Base-by-base conservation (phyloP, 371 early-diverging fungal species). In the Circinella minor region DNA sequence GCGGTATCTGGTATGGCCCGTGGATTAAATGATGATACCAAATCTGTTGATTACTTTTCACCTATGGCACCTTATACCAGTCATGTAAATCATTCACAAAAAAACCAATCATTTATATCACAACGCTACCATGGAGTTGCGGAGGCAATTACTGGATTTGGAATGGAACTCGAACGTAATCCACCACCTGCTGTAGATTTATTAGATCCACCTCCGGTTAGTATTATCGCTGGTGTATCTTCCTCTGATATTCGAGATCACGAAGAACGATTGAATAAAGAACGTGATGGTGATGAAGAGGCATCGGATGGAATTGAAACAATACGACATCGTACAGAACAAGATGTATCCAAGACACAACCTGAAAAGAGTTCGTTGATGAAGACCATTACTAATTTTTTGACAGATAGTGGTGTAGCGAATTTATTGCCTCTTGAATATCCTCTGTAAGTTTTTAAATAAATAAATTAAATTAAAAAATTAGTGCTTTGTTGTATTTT, bases 361-460 rank as follows among this genome's bases (percentile, higher is more conserved):
- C 68, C 74, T 4, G 83, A 84, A 70, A 79, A 87, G 61, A 79
- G 75, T 10, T 92, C 92, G 0, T 85, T 94, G 47, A 90, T 96
- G 87, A 92, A 92, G 73, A 93, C 94, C 3, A 74, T 95, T 6
- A 86, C 94, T 5, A 92, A 83, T 49, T 85, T 95, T 49, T 91
- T 93, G 87, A 89, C 88, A 5, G 94, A 92, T 49, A 80, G 83
- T 74, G 77, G 82, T 49, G 74, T 86, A 7, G 80, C 81, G 4
- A 90, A 88, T 54, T 81, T 93, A 9, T 71, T 87, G 4, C 92
- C 95, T 2, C 74, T 96, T 64, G 91, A 90, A 49, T 89, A 87
- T 64, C 94, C 95, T 1, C 73, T 91, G 92, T 91, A 86, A 81
- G 87, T 76, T 2, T n/a, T 14, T 43, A 6, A 9, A 6, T 43